phyloP scores from a whole-genome alignment of 2,329 filamentous ascomycete species.

The Apiospora hydei region DNA sequence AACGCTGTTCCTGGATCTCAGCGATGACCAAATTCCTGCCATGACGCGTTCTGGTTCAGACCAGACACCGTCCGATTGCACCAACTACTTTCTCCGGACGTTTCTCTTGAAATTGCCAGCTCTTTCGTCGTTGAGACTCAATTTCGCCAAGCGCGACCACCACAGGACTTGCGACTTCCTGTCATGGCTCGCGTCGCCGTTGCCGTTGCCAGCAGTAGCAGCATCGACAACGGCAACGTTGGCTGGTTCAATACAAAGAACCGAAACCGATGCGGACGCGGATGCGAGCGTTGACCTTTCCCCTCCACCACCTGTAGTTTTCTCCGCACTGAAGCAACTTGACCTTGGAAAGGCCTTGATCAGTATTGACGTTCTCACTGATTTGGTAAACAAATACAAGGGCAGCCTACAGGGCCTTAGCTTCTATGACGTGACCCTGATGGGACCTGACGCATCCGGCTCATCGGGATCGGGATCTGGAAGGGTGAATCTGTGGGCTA shows the following conservation, averaged over 20 bases:
- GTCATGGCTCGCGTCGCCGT: constrained; percentile 45
- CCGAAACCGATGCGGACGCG: neutral
- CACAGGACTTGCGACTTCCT: constrained; percentile 43
- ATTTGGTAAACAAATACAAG: constrained; percentile 2
- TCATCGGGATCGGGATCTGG: neutral
- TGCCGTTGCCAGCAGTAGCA: neutral
- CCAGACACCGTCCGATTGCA: constrained; percentile 2
- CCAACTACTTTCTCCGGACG: constrained; percentile 34
- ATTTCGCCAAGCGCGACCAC: constrained; percentile 43
- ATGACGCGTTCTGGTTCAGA: neutral
- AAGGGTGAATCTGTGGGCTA: constrained; percentile 5
- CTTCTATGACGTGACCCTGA: constrained; percentile 22
- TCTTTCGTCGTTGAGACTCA: constrained; percentile 61
- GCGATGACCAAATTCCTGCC: neutral
- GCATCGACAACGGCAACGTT: neutral
- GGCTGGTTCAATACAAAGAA: neutral
- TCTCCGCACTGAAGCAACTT: constrained; percentile 11
- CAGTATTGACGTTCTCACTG: neutral
- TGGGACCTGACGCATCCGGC: neutral
- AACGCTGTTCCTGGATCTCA: constrained; percentile 29
- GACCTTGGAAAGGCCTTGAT: constrained; percentile 5
- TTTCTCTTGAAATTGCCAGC: constrained; percentile 52
- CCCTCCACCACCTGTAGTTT: neutral
- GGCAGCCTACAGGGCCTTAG: constrained; percentile 25
- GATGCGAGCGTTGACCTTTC: neutral